A percentile compares a stretch with the other conserved stretches of the same genome.
Evolutionary conservation across 208 protist species (phyloP).

Genomic region (Herpetomonas tarakana): DNA sequence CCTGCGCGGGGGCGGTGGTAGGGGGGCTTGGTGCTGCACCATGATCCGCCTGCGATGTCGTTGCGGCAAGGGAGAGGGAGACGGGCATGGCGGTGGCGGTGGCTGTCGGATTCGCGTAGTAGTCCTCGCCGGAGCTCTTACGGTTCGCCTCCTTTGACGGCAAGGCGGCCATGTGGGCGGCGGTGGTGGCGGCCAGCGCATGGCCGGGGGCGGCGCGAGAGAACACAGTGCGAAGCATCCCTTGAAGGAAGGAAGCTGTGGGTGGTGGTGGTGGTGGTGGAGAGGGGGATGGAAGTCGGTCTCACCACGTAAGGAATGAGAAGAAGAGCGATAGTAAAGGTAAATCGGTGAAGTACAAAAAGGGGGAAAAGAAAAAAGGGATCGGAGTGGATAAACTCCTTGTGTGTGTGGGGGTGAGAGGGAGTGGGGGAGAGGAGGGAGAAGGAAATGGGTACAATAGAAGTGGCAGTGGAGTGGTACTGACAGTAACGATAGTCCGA

Average conservation of each 20-base stretch:
- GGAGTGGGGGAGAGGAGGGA: no score
- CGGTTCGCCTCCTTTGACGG: no score
- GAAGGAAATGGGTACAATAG: constrained; percentile 1
- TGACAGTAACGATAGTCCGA: constrained; percentile 3
- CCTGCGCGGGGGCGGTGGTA: no score
- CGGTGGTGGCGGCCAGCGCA: not conserved
- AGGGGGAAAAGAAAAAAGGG: constrained; percentile 3
- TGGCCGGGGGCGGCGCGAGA: constrained; percentile 1
- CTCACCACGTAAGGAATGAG: not conserved
- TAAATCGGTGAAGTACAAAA: constrained; percentile 10
- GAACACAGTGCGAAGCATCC: constrained; percentile 20
- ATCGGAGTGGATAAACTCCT: constrained; percentile 29
- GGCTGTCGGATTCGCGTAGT: no score
- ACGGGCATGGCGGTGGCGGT: no score
- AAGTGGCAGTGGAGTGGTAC: not conserved
- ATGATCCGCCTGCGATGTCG: no score
- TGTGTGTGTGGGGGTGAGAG: no score
- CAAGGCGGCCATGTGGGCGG: not conserved
- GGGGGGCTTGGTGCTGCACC: no score
- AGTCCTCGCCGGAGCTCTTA: no score
- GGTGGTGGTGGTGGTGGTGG: not conserved
- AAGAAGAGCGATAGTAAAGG: not conserved
- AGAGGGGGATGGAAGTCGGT: constrained; percentile 1
- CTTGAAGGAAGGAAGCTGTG: constrained; percentile 1
- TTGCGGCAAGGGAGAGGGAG: no score